Evolutionary conservation across 208 protist genomes (phyloP).

Genomic region (Trypanosoma cruzi): DNA sequence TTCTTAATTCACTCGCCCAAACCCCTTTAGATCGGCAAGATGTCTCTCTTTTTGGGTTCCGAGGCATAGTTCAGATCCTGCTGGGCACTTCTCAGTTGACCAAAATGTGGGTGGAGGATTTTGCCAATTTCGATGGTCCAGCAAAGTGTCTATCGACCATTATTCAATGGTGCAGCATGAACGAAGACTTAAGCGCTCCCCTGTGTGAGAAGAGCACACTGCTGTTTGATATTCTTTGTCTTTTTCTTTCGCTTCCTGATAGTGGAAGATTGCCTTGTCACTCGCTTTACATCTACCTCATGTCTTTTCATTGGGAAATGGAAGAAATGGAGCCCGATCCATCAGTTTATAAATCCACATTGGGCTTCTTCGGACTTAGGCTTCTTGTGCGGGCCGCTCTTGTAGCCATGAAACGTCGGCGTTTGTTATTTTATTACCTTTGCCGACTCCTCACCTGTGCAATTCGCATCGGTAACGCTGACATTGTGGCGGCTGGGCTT

Average conservation of each 20-base stretch:
- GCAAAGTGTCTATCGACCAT: slow-evolving; percentile 19
- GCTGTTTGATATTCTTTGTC: slow-evolving; percentile 36
- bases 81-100: slow-evolving; percentile 27
- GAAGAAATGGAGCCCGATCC: slow-evolving; percentile 2
- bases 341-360: slow-evolving; percentile 5
- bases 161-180: slow-evolving; percentile 14
- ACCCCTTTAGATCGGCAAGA: slow-evolving; percentile 5
- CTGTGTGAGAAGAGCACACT: slow-evolving; percentile 10
- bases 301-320: slow-evolving; percentile 12
- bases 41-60: slow-evolving; percentile 13
- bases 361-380: slow-evolving; percentile 22
- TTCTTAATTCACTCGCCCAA: slow-evolving; percentile 15
- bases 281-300: slow-evolving; percentile 29
- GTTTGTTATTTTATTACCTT: slow-evolving; percentile 19
- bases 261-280: slow-evolving; percentile 8
- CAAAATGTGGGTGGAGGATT: slow-evolving; percentile 31
- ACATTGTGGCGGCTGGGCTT: slow-evolving; percentile 17
- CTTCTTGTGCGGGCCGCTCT: slow-evolving; percentile 15
- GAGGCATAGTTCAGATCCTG: slow-evolving; percentile 28
- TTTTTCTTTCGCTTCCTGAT: slow-evolving; percentile 25
- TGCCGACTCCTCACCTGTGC: slow-evolving; percentile 10
- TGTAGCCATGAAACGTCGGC: slow-evolving; percentile 8
- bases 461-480: slow-evolving; percentile 11
- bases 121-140: slow-evolving; percentile 19
- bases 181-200: slow-evolving; percentile 7